Evolutionary conservation across 2,329 filamentous ascomycete species (phyloP).

Genomic region (Colletotrichum euphorbiae): DNA sequence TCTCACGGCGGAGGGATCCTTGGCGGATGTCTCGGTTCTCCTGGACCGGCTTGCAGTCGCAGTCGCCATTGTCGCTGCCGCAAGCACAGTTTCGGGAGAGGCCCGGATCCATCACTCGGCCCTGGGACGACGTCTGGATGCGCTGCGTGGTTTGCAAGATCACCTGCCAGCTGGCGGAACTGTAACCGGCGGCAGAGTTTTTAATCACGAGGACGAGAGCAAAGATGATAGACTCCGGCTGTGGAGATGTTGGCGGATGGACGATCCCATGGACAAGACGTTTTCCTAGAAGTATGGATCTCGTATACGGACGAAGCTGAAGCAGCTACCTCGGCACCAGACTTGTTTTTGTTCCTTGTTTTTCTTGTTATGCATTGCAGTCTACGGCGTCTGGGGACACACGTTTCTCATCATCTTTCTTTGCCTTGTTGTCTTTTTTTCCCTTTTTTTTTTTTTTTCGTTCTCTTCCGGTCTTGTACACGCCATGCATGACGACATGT

Average conservation of each 20-base stretch:
- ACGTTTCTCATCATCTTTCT: no score
- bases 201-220: slow-evolving; percentile 45
- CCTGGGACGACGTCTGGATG: slow-evolving; percentile 54
- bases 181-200: slow-evolving; percentile 47
- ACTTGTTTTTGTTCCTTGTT: slow-evolving; percentile 7
- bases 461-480: background rate
- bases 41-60: slow-evolving; percentile 66
- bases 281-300: slow-evolving; percentile 55
- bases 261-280: slow-evolving; percentile 48
- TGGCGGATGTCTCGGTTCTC: slow-evolving; percentile 62
- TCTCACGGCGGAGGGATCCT: slow-evolving; percentile 68
- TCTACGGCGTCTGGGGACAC: slow-evolving; percentile 20
- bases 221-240: slow-evolving; percentile 45
- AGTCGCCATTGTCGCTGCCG: slow-evolving; percentile 65
- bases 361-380: slow-evolving; percentile 22
- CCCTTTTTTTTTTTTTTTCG: background rate
- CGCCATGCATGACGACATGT: background rate
- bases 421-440: background rate
- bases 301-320: slow-evolving; percentile 46
- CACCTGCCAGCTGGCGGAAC: slow-evolving; percentile 45
- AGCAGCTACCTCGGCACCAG: slow-evolving; percentile 13
- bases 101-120: slow-evolving; percentile 62
- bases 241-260: slow-evolving; percentile 49
- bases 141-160: slow-evolving; percentile 50
- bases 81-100: slow-evolving; percentile 70